Evolutionary conservation across 495 filamentous ascomycete genomes (phyloP), one percentile per base, ranked within the genome.

Genomic region (Gamarada debralockiae): DNA sequence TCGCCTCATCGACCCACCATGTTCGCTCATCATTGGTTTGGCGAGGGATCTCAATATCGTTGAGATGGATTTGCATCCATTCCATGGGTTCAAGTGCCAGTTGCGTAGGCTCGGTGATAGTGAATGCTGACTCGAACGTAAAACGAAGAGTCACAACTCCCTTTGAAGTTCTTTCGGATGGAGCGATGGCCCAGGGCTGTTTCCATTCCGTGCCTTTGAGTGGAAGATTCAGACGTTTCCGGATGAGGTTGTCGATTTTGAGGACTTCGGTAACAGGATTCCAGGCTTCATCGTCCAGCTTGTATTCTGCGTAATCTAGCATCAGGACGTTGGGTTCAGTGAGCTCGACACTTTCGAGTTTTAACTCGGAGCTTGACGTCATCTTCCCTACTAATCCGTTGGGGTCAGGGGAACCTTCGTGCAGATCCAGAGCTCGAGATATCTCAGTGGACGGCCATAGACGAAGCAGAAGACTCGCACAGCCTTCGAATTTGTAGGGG

Each of bases 1-100:
- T 65, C 2, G 31, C 59, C 22, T 65, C 59, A 47, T 62, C 62
- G 14, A 64, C 61, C 61, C 61, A 64, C 48, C 53, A 64, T 5
- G 41, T 4, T 9, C 3, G 20, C 23, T 23, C 18, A 15, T 34
- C 18, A 31, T n/a, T 22, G 12, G 2, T 18, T 25, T 3, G 17
- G n/a, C 13, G 58, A 33, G 2, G 23, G 1, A 61, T 21, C 5
- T 5, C 0, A 29, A 15, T 14, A 5, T 29, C 45, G 21, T 64
- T 59, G 14, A 61, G 5, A 22, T 6, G 25, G 12, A 64, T 55
- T 21, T 50, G 29, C 6, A 51, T 45, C 1, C 12, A 29, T 5
- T 54, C 40, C 0, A 50, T n/a, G 33, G 57, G 36, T 50, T 65
- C 62, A 13, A 65, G 41, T 3, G 62, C 62, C 2, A 65, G 47